Percentiles rank a stretch among this genome's conserved stretches.
Conservation (phyloP, 2,329 filamentous ascomycete genomes). For the Pseudocercospora ulei region DNA sequence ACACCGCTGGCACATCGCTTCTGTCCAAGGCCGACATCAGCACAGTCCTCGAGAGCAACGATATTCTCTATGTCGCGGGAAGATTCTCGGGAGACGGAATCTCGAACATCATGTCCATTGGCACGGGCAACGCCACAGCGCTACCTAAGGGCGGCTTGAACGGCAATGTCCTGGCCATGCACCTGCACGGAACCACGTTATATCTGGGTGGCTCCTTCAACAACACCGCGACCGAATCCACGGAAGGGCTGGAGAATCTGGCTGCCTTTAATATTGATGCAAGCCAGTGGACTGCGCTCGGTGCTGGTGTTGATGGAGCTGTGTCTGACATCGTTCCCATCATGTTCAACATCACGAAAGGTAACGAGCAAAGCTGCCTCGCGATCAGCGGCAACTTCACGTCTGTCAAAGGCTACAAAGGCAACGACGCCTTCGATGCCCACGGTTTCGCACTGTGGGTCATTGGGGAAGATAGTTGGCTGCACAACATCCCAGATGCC, state of each 20-base stretch:
- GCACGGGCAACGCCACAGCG: constrained; percentile 50
- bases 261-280: constrained; percentile 62
- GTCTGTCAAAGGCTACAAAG: constrained; percentile 58
- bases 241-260: constrained; percentile 60
- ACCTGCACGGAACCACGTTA: constrained; percentile 54
- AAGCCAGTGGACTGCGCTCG: constrained; percentile 66
- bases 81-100: constrained; percentile 64
- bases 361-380: constrained; percentile 61
- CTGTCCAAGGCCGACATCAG: constrained; percentile 57
- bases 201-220: constrained; percentile 83
- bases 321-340: constrained; percentile 68
- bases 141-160: constrained; percentile 67
- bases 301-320: constrained; percentile 72
- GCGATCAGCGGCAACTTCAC: constrained; percentile 73
- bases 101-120: constrained; percentile 67
- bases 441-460: constrained; percentile 87
- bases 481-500: constrained; percentile 60
- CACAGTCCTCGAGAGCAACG: constrained; percentile 49
- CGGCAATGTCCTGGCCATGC: constrained; percentile 62
- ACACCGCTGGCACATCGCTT: constrained; percentile 64
- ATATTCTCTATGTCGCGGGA: constrained; percentile 66
- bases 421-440: constrained; percentile 52
- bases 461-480: constrained; percentile 73
- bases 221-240: constrained; percentile 54
- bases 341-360: constrained; percentile 63